Percentiles rank a stretch among this genome's conserved stretches.
Conservation (phyloP, 768 basidiomycete genomes). For the Podaxis sp. region DNA sequence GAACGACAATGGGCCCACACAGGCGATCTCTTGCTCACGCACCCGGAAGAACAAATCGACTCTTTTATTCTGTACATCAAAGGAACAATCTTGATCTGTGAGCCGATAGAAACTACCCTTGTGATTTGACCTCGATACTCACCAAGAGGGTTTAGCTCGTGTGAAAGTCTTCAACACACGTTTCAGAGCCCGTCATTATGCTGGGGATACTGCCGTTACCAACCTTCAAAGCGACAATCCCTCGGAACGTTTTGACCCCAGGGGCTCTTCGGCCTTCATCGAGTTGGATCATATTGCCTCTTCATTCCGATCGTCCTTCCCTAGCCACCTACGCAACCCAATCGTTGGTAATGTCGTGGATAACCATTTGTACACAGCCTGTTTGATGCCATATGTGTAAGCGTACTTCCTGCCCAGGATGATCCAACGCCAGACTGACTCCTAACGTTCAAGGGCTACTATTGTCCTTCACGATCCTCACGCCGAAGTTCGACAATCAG, state of each 20-base stretch:
- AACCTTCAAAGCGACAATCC: conserved; percentile 35
- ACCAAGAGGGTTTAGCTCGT: conserved; percentile 28
- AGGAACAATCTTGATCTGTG: conserved; percentile 61
- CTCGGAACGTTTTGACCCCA: conserved; percentile 52
- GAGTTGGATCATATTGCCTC: conserved; percentile 59
- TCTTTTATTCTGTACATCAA: conserved; percentile 74
- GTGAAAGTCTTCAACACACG: conserved; percentile 67
- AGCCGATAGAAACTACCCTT: conserved; percentile 15
- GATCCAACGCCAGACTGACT: conserved; percentile 6
- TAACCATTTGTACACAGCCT: conserved; percentile 52
- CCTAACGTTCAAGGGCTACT: conserved; percentile 43
- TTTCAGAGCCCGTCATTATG: conserved; percentile 57
- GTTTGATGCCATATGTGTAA: conserved; percentile 42
- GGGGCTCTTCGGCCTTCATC: conserved; percentile 60
- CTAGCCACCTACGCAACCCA: conserved; percentile 52
- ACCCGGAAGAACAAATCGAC: conserved; percentile 63
- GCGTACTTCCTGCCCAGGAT: conserved; percentile 11
- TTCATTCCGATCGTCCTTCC: conserved; percentile 59
- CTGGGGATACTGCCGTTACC: conserved; percentile 51
- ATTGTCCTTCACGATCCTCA: conserved; percentile 79
- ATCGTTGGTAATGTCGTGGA: conserved; percentile 57
- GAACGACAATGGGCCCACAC: conserved; percentile 70
- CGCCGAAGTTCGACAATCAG: conserved; percentile 53
- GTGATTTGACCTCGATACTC: not conserved
- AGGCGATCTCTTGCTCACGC: conserved; percentile 54